Base-by-base conservation (phyloP, 768 basidiomycete species). In the Xerocomus potaroensis region DNA sequence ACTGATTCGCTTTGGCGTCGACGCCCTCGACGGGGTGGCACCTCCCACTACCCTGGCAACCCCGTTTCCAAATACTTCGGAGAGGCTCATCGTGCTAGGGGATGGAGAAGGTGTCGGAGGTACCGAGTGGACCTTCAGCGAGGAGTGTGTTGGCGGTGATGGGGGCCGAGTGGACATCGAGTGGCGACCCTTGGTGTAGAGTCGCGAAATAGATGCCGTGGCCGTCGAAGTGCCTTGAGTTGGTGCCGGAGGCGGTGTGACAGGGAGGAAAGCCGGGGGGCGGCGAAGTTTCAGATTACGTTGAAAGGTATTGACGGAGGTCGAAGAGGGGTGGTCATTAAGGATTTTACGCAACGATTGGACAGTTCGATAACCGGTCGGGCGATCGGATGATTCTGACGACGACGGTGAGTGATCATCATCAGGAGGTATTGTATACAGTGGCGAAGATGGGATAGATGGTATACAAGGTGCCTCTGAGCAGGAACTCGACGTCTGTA, bases 201-300 rank as follows among this genome's bases (percentile, higher is more conserved):
- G 74, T n/a, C 83, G 74, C 19, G 86, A 87, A 39, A 91, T 73
- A 23, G 82, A 84, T 1, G 87, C 88, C 2, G 88, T 91, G 1
- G 88, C 83, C 5, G 72, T 84, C 4, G 84, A 86, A 4, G 84
- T 83, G n/a, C 77, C 73, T 6, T 83, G 70, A 2, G 64, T 59
- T 9, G 79, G 78, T 9, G 73, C 70, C 2, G 84, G 81, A 3
- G 78, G 74, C 4, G 66, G 67, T 37, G 61, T 74, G 47, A 63
- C 58, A 23, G 45, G 78, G 68, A 29, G 72, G 71, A 59, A 59
- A 32, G 49, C 36, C 29, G 56, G 61, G 16, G 58, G 21, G 26
- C 61, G 60, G 27, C 18, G 30, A 15, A 40, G n/a, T 35, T 48
- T 60, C 14, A 29, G 15, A 31, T 44, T 60, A 10, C 43, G 50